phyloP scores from a whole-genome alignment of 2,329 filamentous ascomycete genomes.

The Neocucurbitaria cava region DNA sequence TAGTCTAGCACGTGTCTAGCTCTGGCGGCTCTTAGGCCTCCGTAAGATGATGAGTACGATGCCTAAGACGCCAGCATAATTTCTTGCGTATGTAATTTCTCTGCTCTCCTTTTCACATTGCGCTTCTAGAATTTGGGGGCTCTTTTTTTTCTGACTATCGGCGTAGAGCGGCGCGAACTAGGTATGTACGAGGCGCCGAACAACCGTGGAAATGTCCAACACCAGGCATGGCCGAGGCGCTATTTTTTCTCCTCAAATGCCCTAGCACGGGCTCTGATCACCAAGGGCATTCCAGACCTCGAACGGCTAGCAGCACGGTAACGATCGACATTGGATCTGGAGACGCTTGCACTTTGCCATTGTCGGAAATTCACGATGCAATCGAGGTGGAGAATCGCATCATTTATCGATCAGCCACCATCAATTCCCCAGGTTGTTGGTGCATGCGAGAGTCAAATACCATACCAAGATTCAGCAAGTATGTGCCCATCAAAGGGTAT shows the following conservation, averaged over 20 bases:
- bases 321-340: neutral
- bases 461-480: neutral
- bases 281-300: constrained; percentile 10
- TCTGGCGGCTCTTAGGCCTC: constrained; percentile 3
- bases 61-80: constrained; percentile 4
- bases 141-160: constrained; percentile 3
- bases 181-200: constrained; percentile 14
- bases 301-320: neutral
- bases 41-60: neutral
- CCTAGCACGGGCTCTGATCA: constrained; percentile 8
- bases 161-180: constrained; percentile 16
- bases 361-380: constrained; percentile 6
- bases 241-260: neutral
- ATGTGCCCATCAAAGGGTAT: too few relatives aligned
- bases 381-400: neutral
- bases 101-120: constrained; percentile 15
- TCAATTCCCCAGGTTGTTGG: neutral
- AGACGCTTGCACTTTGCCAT: neutral
- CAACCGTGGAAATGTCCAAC: constrained; percentile 12
- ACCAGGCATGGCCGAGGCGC: constrained; percentile 1
- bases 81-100: constrained; percentile 19
- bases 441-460: too few relatives aligned
- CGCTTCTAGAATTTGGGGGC: constrained; percentile 12
- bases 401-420: neutral
- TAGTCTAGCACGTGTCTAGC: constrained; percentile 15